Conservation (phyloP, 768 basidiomycete species). For the Rhodocollybia butyracea region DNA sequence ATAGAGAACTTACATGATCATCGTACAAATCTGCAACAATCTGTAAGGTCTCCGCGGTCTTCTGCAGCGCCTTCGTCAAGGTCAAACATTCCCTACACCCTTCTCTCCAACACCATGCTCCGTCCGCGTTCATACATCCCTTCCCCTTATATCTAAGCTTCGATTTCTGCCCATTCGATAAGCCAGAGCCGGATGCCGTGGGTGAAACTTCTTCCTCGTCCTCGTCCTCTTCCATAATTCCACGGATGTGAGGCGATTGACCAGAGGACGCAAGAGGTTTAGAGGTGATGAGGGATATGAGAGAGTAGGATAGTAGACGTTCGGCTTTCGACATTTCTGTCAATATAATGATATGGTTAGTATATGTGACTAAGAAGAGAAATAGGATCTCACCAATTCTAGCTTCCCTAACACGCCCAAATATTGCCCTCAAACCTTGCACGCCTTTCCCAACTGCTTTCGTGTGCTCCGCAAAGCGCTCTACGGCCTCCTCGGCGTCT, state of each 20-base stretch:
- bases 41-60: constrained; percentile 68
- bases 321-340: constrained; percentile 82
- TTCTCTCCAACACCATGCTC: constrained; percentile 89
- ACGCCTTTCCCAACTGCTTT: constrained; percentile 67
- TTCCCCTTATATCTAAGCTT: constrained; percentile 32
- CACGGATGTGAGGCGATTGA: constrained; percentile 38
- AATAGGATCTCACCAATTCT: constrained; percentile 52
- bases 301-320: constrained; percentile 66
- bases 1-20: constrained; percentile 54
- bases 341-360: neutral
- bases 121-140: constrained; percentile 64
- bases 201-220: constrained; percentile 5
- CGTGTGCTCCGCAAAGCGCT: constrained; percentile 64
- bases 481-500: constrained; percentile 58
- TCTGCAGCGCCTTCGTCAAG: constrained; percentile 76
- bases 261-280: constrained; percentile 45
- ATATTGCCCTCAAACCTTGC: constrained; percentile 60
- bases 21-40: constrained; percentile 77
- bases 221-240: constrained; percentile 48
- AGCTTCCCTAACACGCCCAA: constrained; percentile 60
- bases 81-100: constrained; percentile 74
- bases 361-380: neutral
- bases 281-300: constrained; percentile 73
- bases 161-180: neutral
- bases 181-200: no score